These are phyloP conservation scores for Eutrema japonicum DNA, from an alignment of 345 rosid genomes.

Conservation along the genomic window DNA sequence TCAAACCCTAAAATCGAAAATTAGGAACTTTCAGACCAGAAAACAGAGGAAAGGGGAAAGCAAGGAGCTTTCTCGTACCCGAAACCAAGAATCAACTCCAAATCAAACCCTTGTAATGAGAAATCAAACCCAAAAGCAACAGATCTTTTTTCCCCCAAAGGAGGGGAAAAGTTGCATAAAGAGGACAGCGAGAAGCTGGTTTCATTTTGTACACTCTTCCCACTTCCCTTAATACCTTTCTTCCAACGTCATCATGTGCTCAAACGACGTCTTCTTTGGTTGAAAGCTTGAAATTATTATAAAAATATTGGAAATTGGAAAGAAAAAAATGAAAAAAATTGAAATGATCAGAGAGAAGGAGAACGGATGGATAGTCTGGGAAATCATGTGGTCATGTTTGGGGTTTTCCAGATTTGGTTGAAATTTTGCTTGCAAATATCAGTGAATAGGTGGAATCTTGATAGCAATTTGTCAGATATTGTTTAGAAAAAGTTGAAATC, in stretches of 20 bases:
- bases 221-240: conserved; percentile 20
- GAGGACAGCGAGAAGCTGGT: background rate
- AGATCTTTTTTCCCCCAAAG: background rate
- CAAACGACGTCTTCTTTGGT: conserved; percentile 10
- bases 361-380: background rate
- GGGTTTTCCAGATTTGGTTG: conserved; percentile 33
- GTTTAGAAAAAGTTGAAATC: background rate
- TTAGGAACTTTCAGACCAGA: conserved; percentile 20
- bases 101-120: conserved; percentile 24
- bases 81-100: conserved; percentile 21
- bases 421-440: background rate
- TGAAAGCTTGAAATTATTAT: background rate
- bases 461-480: conserved; percentile 32
- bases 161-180: background rate
- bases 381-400: conserved; percentile 28
- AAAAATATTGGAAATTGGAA: background rate
- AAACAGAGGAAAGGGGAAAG: conserved; percentile 20
- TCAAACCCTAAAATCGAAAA: background rate
- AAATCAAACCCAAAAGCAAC: background rate
- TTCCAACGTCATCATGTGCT: conserved; percentile 16
- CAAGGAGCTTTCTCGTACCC: conserved; percentile 24
- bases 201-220: conserved; percentile 15
- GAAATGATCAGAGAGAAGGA: conserved; percentile 5
- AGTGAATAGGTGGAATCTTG: conserved; percentile 12
- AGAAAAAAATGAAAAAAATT: background rate